A percentile compares a stretch with the other conserved stretches of the same genome.
phyloP scores from a whole-genome alignment of 2,329 filamentous ascomycete species.

The Talaromyces amestolkiae region DNA sequence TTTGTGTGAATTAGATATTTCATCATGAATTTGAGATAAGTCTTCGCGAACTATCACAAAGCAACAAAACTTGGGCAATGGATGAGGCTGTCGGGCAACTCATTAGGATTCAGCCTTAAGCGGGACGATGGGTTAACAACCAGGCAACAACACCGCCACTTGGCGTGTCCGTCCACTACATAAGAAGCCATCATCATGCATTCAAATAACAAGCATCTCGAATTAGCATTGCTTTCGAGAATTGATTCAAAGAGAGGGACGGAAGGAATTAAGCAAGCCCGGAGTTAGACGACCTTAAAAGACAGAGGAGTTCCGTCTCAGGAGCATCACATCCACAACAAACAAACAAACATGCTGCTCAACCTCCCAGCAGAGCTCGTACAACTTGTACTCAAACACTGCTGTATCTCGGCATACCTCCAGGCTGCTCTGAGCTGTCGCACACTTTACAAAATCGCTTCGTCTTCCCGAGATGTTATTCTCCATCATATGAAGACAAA shows the following conservation, averaged over 20 bases:
- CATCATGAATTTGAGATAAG: not conserved
- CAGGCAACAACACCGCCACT: conserved; percentile 14
- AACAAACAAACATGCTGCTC: conserved; percentile 28
- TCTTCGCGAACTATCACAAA: not conserved
- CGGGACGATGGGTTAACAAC: not conserved
- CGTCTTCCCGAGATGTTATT: conserved; percentile 34
- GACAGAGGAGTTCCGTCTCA: not conserved
- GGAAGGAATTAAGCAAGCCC: no score
- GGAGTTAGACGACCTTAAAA: not conserved
- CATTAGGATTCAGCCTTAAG: conserved; percentile 1
- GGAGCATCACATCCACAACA: not conserved
- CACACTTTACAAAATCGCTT: conserved; percentile 36
- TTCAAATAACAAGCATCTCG: not conserved
- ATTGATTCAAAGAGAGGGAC: not conserved
- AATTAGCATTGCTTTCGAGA: not conserved
- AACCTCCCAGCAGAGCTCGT: conserved; percentile 42
- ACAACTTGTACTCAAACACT: conserved; percentile 36
- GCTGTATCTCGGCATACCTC: conserved; percentile 37
- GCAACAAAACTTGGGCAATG: not conserved
- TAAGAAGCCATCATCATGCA: not conserved
- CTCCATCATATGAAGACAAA: conserved; percentile 36
- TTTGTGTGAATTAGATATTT: conserved; percentile 4
- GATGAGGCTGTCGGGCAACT: not conserved
- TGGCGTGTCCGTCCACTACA: not conserved
- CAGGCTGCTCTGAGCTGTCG: conserved; percentile 39